Percentiles rank a stretch among this genome's conserved stretches.
Evolutionary conservation across 148 eudicot genomes (phyloP).

Genomic region (Dysphania ambrosioides): DNA sequence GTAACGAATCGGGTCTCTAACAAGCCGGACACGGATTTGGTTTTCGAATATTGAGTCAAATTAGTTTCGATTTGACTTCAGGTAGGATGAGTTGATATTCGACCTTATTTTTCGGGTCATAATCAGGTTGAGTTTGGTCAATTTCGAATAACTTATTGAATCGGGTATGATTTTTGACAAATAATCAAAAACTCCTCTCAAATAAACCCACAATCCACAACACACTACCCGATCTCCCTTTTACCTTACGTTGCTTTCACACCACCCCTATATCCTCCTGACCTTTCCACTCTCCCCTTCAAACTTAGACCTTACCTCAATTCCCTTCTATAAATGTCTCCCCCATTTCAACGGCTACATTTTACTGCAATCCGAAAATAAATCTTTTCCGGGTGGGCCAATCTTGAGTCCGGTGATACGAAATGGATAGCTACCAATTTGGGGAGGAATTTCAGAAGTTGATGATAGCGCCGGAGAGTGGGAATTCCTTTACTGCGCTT

Average conservation of each 20-base stretch:
- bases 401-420: constrained; percentile 16
- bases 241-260: constrained; percentile 8
- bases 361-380: neutral
- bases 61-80: too few relatives aligned
- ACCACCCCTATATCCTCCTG: constrained; percentile 2
- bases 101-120: too few relatives aligned
- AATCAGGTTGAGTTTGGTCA: too few relatives aligned
- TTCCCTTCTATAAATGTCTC: neutral
- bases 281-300: neutral
- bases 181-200: too few relatives aligned
- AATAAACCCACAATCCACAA: too few relatives aligned
- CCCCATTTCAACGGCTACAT: neutral
- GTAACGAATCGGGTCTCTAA: too few relatives aligned
- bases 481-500: constrained; percentile 79
- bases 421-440: neutral
- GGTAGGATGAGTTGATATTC: too few relatives aligned
- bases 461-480: constrained; percentile 41
- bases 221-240: too few relatives aligned
- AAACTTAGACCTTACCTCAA: neutral
- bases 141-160: too few relatives aligned
- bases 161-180: too few relatives aligned
- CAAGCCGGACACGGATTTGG: too few relatives aligned
- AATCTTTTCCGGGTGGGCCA: constrained; percentile 24
- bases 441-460: constrained; percentile 47
- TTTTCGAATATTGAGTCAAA: too few relatives aligned